Percentiles rank a stretch among this genome's conserved stretches.
Conservation (phyloP, 1,284 basidiomycete genomes). For the Cryptococcus deneoformans region DNA sequence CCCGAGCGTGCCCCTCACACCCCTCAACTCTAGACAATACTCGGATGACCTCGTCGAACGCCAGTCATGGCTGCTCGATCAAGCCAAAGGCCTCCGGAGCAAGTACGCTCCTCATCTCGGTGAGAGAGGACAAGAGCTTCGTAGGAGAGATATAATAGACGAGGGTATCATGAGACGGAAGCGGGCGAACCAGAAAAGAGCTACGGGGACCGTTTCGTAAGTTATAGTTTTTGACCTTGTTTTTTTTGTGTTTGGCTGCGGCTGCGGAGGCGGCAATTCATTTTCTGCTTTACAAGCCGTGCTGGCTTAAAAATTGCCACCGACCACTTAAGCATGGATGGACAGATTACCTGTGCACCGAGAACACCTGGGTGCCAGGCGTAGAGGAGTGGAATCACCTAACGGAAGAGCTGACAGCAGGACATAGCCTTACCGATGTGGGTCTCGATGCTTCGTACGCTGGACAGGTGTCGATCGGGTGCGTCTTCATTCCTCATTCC, state of each 20-base stretch:
- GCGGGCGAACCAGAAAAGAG: conserved; percentile 9
- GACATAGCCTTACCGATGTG: conserved; percentile 26
- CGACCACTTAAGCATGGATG: not conserved
- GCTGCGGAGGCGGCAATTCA: not conserved
- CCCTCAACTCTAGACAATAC: conserved; percentile 24
- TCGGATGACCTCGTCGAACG: conserved; percentile 26
- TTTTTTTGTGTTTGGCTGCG: not conserved
- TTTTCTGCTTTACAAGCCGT: too few relatives aligned
- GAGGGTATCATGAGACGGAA: conserved; percentile 10
- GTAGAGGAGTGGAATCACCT: too few relatives aligned
- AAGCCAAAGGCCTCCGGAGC: conserved; percentile 26
- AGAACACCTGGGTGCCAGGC: too few relatives aligned
- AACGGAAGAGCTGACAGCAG: not conserved
- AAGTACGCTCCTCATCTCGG: conserved; percentile 35
- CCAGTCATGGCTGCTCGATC: conserved; percentile 31
- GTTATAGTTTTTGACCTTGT: not conserved
- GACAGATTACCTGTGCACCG: not conserved
- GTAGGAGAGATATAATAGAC: conserved; percentile 21
- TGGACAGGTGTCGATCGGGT: conserved; percentile 37
- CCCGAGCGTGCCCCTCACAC: conserved; percentile 14
- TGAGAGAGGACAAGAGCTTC: conserved; percentile 18
- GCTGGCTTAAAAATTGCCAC: not conserved
- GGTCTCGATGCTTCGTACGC: conserved; percentile 44
- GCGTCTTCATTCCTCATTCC: conserved; percentile 3
- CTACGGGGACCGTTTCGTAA: conserved; percentile 17